Base-by-base conservation (phyloP, 2,329 filamentous ascomycete genomes). In the Diaporthe sp. region DNA sequence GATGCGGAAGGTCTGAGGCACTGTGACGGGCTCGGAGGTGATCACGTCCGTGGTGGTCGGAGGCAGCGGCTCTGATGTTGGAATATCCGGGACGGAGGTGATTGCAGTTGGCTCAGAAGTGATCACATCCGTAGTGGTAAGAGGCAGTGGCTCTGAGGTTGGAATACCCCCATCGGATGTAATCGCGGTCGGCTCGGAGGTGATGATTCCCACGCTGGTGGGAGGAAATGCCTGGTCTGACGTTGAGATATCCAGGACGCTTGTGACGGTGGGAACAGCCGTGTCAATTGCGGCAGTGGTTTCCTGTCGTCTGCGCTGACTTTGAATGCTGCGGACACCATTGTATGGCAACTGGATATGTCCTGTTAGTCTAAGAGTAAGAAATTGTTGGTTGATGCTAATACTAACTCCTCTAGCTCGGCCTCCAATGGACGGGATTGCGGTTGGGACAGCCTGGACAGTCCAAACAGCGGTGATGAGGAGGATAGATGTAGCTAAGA, bases 241-340 rank as follows among this genome's bases (percentile, higher is more conserved):
- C 12, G 40, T 66, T 25, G 61, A 19, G 30, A 66, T 50, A 30
- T 50, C 42, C 7, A 33, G 19, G 10, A 66, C 42, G 42, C 42
- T 35, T 12, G 61, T 66, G 42, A 25, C 61, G 50, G 15, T 12
- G 28, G 40, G 60, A 33, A 66, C 28, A 47, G 42, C 40, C 7
- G 42, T n/a, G 22, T 35, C 22, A 28, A 5, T 19, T 30, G 42
- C 61, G 13, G 45, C 61, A 7, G 61, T 50, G 10, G 19, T 35
- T 45, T 67, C 61, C 42, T 67, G 61, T 35, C 61, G 42, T 35
- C 30, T 52, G 15, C 42, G 28, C 61, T 52, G 61, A 35, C 42
- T 47, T 10, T 67, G 30, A 52, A 47, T 47, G 45, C 30, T 52
- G 5, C 30, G 61, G 30, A 38, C 45, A n/a, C 22, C 22, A 25